Conservation (phyloP, 805 yeast species). For the Saturnispora galanensis region DNA sequence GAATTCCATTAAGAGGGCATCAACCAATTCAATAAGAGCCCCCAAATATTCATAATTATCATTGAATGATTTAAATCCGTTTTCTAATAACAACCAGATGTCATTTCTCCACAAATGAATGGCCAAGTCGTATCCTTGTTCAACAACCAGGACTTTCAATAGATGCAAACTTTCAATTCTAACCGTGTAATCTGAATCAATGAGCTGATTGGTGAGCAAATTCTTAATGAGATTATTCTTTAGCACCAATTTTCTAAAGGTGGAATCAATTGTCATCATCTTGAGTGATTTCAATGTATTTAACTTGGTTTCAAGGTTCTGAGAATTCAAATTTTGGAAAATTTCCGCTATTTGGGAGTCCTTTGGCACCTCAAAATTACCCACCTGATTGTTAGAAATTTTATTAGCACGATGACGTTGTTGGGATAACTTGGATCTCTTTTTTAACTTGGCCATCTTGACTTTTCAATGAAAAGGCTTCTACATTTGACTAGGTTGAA, state of each 20-base stretch:
- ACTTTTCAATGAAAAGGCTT: neutral
- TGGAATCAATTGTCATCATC: conserved; percentile 31
- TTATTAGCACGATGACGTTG: conserved; percentile 16
- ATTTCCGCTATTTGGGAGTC: conserved; percentile 2
- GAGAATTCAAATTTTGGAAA: conserved; percentile 32
- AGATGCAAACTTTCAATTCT: conserved; percentile 49
- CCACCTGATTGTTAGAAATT: neutral
- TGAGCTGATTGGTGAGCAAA: conserved; percentile 29
- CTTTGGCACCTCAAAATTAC: neutral
- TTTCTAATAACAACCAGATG: conserved; percentile 54
- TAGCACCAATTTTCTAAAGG: conserved; percentile 51
- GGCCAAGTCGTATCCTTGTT: conserved; percentile 81
- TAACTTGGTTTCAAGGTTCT: neutral
- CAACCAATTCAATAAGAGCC: conserved; percentile 57
- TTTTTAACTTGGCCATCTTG: conserved; percentile 67
- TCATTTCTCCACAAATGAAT: conserved; percentile 68
- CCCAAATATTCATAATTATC: conserved; percentile 3
- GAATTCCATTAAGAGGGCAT: conserved; percentile 50
- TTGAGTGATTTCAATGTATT: neutral
- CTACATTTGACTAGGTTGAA: neutral
- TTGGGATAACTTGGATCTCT: conserved; percentile 43
- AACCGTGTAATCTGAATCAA: conserved; percentile 1
- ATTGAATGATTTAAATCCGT: conserved; percentile 29
- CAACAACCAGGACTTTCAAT: conserved; percentile 68
- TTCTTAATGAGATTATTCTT: conserved; percentile 63